Evolutionary conservation across 352 stramenopile species (phyloP), one percentile per base, ranked within the genome.

Genomic region (Globisporangium iwayamae): DNA sequence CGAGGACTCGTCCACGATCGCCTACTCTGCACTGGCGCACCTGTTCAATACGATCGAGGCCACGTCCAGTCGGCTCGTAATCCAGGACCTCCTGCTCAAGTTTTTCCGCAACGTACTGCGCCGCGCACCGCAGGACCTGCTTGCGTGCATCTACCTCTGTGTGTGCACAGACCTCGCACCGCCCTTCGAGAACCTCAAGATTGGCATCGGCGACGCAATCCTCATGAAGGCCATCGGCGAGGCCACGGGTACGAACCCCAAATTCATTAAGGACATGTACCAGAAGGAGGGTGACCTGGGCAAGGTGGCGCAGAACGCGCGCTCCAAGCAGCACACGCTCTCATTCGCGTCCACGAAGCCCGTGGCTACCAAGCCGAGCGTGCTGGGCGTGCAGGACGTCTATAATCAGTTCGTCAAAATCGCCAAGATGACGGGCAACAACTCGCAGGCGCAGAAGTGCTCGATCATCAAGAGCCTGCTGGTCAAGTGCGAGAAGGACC

Each of bases 171-270:
- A 97, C 62, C 84, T 99, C 3, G 96, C 96, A 20, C 97, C 97
- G 2, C 87, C 94, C 30, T 98, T 98, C 63, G 91, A 99, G 67
- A 98, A 98, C 73, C 76, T 99, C 8, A 98, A 99, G 77, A 94
- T 99, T 30, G 98, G 98, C 18, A 98, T 99, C 55, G 98, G 98
- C 32, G 97, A 99, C 68, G 88, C 94, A 4, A 96, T 99, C 61
- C 72, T 99, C 18, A 98, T 98, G 72, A 99, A 99, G 75, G 94
- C 96, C 3, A 98, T 99, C 59, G 90, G 84, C 11, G 87, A 98
- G 69, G 96, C 95, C 0, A 97, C 88, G 1, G 97, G 96, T 8
- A 96, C 87, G 20, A 94, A 89, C 56, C 73, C 86, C 18, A 91
- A 89, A 56, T 94, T 97, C 55, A 94, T 99, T 67, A 98, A 99